A percentile compares a stretch with the other conserved stretches of the same genome.
phyloP scores from a whole-genome alignment of 768 basidiomycete genomes.

The Collybia sordida region DNA sequence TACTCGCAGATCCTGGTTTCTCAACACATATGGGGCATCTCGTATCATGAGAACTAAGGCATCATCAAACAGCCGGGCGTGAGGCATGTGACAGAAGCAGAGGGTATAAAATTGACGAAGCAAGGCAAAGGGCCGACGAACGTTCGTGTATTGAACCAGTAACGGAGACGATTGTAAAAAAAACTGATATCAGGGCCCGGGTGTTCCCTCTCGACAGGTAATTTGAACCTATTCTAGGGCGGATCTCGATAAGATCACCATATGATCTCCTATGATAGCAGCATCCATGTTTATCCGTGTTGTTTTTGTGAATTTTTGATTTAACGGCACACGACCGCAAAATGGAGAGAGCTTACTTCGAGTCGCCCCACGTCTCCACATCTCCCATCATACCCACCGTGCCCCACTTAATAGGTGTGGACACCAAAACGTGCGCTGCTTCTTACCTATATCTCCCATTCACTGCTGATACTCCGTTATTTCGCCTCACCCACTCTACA shows the following conservation, averaged over 20 bases:
- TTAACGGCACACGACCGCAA: constrained; percentile 17
- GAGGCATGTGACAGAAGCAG: no score
- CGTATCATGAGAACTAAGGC: no score
- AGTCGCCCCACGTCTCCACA: constrained; percentile 5
- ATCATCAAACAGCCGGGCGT: no score
- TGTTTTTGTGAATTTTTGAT: background rate
- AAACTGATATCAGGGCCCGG: no score
- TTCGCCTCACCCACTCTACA: background rate
- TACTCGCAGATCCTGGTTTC: no score
- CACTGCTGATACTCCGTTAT: no score
- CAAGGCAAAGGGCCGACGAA: background rate
- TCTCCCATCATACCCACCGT: background rate
- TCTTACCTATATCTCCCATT: background rate
- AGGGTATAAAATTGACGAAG: no score
- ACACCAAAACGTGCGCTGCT: background rate
- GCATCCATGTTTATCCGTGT: background rate
- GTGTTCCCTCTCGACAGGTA: no score
- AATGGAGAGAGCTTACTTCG: background rate
- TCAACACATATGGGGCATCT: no score
- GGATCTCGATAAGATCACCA: no score
- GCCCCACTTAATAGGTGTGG: constrained; percentile 1
- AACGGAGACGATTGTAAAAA: background rate
- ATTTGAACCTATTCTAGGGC: no score
- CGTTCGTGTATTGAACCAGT: background rate
- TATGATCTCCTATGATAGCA: background rate